A percentile compares a stretch with the other conserved stretches of the same genome.
Evolutionary conservation across 805 yeast genomes (phyloP).

Genomic region (Ogataea ganodermae): DNA sequence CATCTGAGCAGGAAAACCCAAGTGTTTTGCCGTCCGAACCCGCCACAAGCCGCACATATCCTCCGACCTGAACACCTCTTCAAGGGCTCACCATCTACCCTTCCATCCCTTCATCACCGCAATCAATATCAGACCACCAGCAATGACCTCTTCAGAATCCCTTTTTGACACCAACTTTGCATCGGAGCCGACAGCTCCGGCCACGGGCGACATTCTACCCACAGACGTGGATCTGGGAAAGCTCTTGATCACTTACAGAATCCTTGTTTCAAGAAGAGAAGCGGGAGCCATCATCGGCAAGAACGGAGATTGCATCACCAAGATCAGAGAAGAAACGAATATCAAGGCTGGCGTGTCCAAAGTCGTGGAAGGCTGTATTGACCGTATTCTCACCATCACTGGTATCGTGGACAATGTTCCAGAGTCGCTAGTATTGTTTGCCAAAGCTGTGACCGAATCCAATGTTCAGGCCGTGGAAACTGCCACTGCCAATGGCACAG

Average conservation of each 20-base stretch:
- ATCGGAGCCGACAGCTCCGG: conserved; percentile 19
- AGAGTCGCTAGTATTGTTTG: conserved; percentile 67
- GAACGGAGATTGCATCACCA: conserved; percentile 75
- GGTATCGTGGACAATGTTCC: conserved; percentile 74
- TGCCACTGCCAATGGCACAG: conserved; percentile 29
- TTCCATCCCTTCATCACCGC: not conserved
- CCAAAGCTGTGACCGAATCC: conserved; percentile 60
- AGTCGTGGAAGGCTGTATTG: conserved; percentile 76
- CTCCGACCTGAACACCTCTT: not conserved
- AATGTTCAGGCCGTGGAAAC: conserved; percentile 28
- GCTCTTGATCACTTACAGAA: conserved; percentile 44
- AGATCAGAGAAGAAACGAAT: conserved; percentile 69
- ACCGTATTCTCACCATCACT: conserved; percentile 76
- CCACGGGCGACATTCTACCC: conserved; percentile 22
- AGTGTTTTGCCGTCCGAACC: not conserved
- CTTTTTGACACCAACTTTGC: conserved; percentile 34
- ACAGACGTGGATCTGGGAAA: conserved; percentile 31
- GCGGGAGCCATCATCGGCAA: conserved; percentile 91
- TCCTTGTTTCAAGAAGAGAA: conserved; percentile 79
- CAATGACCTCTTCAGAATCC: conserved; percentile 34
- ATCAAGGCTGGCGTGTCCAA: conserved; percentile 88
- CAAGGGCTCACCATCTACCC: not conserved
- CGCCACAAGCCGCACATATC: not conserved
- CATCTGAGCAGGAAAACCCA: not conserved
- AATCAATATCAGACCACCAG: not conserved